Conservation (phyloP, 2,329 filamentous ascomycete genomes). For the Colletotrichum destructivum region DNA sequence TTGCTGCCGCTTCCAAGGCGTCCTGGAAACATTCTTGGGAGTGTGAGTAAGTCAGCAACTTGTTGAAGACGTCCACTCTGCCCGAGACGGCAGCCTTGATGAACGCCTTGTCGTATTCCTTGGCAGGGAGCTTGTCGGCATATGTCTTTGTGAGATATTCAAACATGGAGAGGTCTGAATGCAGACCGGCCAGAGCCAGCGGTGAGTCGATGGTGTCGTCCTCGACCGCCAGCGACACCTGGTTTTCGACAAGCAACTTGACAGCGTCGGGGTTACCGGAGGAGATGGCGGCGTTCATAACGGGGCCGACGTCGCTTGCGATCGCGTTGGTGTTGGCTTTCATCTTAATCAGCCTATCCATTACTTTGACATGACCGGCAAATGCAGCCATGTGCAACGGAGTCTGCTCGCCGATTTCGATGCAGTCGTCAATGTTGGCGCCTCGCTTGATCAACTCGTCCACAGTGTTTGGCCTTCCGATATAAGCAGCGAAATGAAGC, state of each 20-base stretch:
- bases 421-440: constrained; percentile 53
- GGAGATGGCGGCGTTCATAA: constrained; percentile 58
- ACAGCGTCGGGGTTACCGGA: constrained; percentile 59
- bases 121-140: constrained; percentile 53
- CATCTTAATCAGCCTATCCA: constrained; percentile 56
- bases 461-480: constrained; percentile 54
- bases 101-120: constrained; percentile 58
- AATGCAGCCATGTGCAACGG: constrained; percentile 58
- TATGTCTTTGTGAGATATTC: constrained; percentile 59
- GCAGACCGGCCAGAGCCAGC: constrained; percentile 54
- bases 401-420: constrained; percentile 51
- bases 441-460: constrained; percentile 54
- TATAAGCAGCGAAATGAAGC: constrained; percentile 51
- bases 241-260: constrained; percentile 55
- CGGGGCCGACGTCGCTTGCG: constrained; percentile 48
- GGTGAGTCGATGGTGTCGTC: constrained; percentile 51
- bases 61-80: constrained; percentile 57
- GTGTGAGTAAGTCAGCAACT: constrained; percentile 55
- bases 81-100: constrained; percentile 56
- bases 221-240: constrained; percentile 54
- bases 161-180: constrained; percentile 58
- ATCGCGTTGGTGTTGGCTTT: constrained; percentile 56
- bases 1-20: constrained; percentile 52
- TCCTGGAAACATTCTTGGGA: constrained; percentile 50
- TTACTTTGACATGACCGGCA: constrained; percentile 56